These are phyloP conservation scores for Cutaneotrichosporon sp. DNA, from an alignment of 1,284 basidiomycete species.

Conservation along the genomic window DNA sequence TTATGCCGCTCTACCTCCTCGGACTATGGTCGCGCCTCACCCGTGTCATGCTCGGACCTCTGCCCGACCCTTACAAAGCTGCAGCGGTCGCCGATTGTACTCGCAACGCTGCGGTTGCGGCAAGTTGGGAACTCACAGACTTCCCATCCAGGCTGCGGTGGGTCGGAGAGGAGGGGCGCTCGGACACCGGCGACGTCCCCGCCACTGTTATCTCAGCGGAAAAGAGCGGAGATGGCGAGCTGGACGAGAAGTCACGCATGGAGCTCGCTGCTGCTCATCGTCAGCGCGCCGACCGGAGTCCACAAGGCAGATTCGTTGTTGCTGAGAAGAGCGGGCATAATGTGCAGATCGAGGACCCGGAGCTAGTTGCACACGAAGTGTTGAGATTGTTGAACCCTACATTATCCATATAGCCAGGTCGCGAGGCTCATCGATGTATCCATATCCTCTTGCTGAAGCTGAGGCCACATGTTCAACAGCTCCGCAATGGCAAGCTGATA, in stretches of 20 bases:
- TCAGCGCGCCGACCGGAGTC: neutral
- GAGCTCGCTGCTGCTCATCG: neutral
- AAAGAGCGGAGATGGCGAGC: neutral
- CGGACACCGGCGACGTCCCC: neutral
- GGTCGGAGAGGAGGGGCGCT: neutral
- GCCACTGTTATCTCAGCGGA: constrained; percentile 1
- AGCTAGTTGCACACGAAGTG: neutral
- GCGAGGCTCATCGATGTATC: too few species aligned
- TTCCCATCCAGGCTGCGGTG: neutral
- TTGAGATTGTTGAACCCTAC: constrained; percentile 58
- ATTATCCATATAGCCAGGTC: too few species aligned
- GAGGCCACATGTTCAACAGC: too few species aligned
- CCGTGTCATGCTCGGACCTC: neutral
- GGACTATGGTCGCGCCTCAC: neutral
- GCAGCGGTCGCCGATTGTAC: neutral
- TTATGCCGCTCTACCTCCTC: neutral
- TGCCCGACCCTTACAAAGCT: constrained; percentile 1
- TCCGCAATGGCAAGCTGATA: too few species aligned
- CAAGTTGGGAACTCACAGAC: neutral
- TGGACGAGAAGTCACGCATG: neutral
- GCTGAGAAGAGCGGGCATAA: constrained; percentile 4
- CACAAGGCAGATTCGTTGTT: neutral
- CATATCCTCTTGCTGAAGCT: too few species aligned
- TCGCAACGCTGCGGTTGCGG: neutral
- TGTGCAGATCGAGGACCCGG: constrained; percentile 1